These are phyloP conservation scores for Cladosporium cucumerinum DNA, from an alignment of 2,329 filamentous ascomycete genomes.

Conservation along the genomic window DNA sequence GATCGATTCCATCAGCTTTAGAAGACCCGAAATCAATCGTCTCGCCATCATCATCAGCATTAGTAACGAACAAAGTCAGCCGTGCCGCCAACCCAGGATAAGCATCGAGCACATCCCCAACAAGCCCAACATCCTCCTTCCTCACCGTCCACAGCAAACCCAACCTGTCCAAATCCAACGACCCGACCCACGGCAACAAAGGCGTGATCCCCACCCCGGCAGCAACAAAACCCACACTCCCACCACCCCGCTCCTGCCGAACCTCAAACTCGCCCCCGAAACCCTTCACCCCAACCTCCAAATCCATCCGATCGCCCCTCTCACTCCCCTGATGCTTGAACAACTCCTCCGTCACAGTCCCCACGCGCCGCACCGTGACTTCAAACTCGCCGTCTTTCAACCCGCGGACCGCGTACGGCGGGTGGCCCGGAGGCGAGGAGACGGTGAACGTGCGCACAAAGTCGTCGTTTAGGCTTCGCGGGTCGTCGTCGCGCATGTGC, in stretches of 20 bases:
- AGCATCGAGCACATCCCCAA: constrained; percentile 55
- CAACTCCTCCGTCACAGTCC: constrained; percentile 64
- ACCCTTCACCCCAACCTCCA: constrained; percentile 64
- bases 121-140: constrained; percentile 60
- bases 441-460: constrained; percentile 81
- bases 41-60: constrained; percentile 26
- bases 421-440: constrained; percentile 53
- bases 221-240: constrained; percentile 62
- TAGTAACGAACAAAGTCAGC: constrained; percentile 64
- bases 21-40: background rate
- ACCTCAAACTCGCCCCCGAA: constrained; percentile 65
- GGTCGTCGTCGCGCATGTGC: constrained; percentile 82
- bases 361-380: constrained; percentile 68
- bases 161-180: constrained; percentile 42
- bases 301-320: constrained; percentile 39
- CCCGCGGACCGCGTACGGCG: constrained; percentile 26
- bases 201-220: constrained; percentile 83
- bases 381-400: constrained; percentile 55
- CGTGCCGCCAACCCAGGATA: constrained; percentile 51
- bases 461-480: constrained; percentile 77
- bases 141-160: constrained; percentile 67
- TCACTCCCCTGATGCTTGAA: constrained; percentile 42
- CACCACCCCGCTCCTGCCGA: constrained; percentile 32
- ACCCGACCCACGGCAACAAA: constrained; percentile 54
- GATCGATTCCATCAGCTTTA: constrained; percentile 27